These are phyloP conservation scores for Aegilops tauschii DNA, from an alignment of 176 grass and related monocot genomes.

Conservation along the genomic window DNA sequence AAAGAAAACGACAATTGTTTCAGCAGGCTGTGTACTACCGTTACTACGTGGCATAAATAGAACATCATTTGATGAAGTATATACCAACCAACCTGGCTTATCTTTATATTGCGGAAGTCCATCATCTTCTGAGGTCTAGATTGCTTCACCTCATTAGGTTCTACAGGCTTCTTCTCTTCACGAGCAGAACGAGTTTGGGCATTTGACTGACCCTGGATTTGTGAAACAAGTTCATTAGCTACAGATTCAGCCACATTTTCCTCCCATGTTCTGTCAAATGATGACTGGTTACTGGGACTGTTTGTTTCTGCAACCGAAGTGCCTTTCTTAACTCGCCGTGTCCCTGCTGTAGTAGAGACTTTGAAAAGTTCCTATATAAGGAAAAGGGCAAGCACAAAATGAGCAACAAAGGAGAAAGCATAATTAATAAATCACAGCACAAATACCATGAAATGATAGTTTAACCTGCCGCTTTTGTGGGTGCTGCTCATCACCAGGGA, in stretches of 20 bases:
- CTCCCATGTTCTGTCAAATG: conserved; percentile 86
- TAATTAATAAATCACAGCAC: conserved; percentile 5
- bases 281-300: conserved; percentile 43
- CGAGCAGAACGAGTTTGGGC: conserved; percentile 37
- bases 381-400: conserved; percentile 25
- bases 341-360: conserved; percentile 83
- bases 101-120: conserved; percentile 89
- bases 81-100: conserved; percentile 91
- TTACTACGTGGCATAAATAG: conserved; percentile 17
- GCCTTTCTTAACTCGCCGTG: conserved; percentile 75
- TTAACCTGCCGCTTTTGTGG: conserved; percentile 85
- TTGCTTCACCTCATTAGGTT: conserved; percentile 76
- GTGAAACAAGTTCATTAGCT: conserved; percentile 83
- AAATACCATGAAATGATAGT: conserved; percentile 22
- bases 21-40: conserved; percentile 15
- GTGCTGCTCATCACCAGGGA: conserved; percentile 92
- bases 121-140: conserved; percentile 74
- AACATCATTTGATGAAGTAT: conserved; percentile 26
- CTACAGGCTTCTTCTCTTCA: conserved; percentile 78
- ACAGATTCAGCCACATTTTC: conserved; percentile 94
- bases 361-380: conserved; percentile 86
- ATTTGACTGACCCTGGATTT: conserved; percentile 59
- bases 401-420: conserved; percentile 17
- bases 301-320: conserved; percentile 51
- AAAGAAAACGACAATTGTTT: conserved; percentile 27